Evolutionary conservation across 306 rosid species (phyloP), one percentile per base, ranked within the genome.

Genomic region (Delonix regia): DNA sequence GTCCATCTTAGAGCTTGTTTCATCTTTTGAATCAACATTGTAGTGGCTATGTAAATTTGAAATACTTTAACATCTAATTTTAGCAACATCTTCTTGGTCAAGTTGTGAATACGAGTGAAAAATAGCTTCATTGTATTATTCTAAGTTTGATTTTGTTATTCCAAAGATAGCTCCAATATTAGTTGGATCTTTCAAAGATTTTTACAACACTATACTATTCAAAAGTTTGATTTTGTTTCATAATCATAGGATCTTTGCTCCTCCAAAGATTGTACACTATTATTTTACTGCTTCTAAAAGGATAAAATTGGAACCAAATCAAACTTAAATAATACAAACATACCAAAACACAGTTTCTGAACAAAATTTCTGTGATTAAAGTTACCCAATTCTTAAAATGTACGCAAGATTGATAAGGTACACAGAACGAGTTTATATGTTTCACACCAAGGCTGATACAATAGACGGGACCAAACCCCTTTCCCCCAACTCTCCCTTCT

Each of bases 321-420:
- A 2, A 36, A 36, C 5, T 36, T 36, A 45, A 2, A 16, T 59
- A 13, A 45, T 45, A 59, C 65, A 79, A 49, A 13, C 67, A 69
- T 65, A 38, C 67, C 45, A 53, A 55, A 80, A 47, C 14, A 24
- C 69, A 42, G 25, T 27, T 33, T 19, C 28, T 27, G 27, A 45
- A 67, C 19, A 53, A 65, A 61, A 41, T 55, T 44, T 61, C 45
- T 78, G 27, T 71, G 5, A 73, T 51, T 68, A 18, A 22, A 22
- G 69, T 42, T 44, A 69, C 78, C 56, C 45, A 74, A 41, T 78
- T 21, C 53, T 74, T 33, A 62, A 21, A 8, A 55, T 64, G 13
- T 1, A 41, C 28, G 38, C 49, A 38, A 38, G 14, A 9, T 0
- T 53, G 0, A 53, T 6, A 49, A 49, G 1, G 6, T 49, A 51